Conservation (phyloP, 116 monocot species). For the Zostera marina region DNA sequence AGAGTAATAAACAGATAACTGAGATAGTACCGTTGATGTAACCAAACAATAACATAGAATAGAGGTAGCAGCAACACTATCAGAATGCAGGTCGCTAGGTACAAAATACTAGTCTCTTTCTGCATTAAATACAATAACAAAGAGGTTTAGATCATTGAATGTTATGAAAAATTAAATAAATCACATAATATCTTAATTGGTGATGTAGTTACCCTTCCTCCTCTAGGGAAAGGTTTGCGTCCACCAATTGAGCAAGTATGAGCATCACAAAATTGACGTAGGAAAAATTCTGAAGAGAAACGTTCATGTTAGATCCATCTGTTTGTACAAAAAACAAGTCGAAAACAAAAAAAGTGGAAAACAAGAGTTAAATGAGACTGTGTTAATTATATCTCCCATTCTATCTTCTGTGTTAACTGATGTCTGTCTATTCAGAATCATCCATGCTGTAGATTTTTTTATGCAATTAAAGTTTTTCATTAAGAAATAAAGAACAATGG, state of each 20-base stretch:
- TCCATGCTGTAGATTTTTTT: no score
- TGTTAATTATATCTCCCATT: no score
- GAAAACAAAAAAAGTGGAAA: neutral
- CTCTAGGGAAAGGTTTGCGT: constrained; percentile 67
- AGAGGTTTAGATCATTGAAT: neutral
- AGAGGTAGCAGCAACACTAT: constrained; percentile 59
- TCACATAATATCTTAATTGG: no score
- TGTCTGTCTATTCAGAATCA: no score
- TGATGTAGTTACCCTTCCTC: constrained; percentile 43
- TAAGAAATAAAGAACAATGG: no score
- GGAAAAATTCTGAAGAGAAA: constrained; percentile 58
- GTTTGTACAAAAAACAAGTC: neutral
- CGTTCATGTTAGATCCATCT: neutral
- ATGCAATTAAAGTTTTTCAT: no score
- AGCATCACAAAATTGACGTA: constrained; percentile 92
- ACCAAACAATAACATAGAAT: constrained; percentile 74
- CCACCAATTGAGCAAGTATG: constrained; percentile 53
- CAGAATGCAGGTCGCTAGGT: constrained; percentile 60
- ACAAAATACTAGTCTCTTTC: constrained; percentile 28
- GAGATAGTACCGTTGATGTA: constrained; percentile 50
- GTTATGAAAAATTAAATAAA: neutral
- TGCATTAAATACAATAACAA: constrained; percentile 2
- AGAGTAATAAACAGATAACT: neutral
- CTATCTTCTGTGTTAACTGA: no score
- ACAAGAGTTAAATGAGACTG: no score